A percentile compares a stretch with the other conserved stretches of the same genome.
Conservation (phyloP, 768 basidiomycete genomes). For the Auricularia sp. region DNA sequence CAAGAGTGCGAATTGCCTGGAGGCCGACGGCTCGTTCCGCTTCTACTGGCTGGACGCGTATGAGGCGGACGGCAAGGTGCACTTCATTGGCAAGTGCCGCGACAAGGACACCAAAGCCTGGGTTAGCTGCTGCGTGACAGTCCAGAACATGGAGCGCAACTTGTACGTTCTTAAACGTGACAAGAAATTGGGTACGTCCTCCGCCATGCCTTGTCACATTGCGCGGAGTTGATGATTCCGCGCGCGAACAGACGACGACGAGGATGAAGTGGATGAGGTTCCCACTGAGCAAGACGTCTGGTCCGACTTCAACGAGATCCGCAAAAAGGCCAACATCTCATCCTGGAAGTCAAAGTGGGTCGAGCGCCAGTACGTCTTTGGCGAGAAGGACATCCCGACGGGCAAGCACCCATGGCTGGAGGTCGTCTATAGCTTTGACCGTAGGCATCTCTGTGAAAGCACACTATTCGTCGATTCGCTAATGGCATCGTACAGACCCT, state of each 20-base stretch:
- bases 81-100: constrained; percentile 85
- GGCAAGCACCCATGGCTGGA: constrained; percentile 84
- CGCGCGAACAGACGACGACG: constrained; percentile 7
- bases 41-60: constrained; percentile 98
- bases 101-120: constrained; percentile 60
- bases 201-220: background rate
- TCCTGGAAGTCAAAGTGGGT: constrained; percentile 78
- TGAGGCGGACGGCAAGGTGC: constrained; percentile 73
- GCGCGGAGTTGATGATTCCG: background rate
- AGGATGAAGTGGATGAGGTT: constrained; percentile 51
- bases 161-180: constrained; percentile 77
- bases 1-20: constrained; percentile 48
- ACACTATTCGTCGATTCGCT: background rate
- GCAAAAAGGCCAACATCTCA: constrained; percentile 62
- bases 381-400: constrained; percentile 68
- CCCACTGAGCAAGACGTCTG: constrained; percentile 69
- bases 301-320: constrained; percentile 70
- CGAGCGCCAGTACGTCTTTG: constrained; percentile 85
- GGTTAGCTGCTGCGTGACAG: constrained; percentile 78
- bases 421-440: constrained; percentile 81
- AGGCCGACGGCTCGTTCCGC: constrained; percentile 71
- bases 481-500: constrained; percentile 39
- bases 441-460: constrained; percentile 30
- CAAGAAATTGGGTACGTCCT: constrained; percentile 33
- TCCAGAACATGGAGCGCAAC: constrained; percentile 82